Evolutionary conservation across 169 alveolate genomes (phyloP).

Genomic region (Plasmodium malariae): DNA sequence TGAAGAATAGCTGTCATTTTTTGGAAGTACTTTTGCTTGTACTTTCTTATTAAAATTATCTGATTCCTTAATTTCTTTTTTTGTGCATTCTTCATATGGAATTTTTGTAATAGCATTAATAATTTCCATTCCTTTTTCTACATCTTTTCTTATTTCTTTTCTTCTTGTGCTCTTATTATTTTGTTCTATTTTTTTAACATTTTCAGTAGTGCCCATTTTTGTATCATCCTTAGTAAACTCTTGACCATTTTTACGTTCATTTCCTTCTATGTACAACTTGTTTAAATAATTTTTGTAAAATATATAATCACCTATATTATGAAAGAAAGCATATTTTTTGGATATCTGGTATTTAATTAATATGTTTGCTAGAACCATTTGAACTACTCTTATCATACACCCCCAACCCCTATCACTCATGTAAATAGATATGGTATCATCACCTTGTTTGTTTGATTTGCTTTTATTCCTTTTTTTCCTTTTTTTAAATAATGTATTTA

Average conservation of each 20-base stretch:
- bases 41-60: conserved; percentile 11
- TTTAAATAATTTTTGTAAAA: conserved; percentile 33
- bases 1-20: too few relatives aligned
- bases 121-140: too few relatives aligned
- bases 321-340: conserved; percentile 41
- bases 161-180: not conserved
- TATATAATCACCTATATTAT: conserved; percentile 42
- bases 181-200: not conserved
- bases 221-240: not conserved
- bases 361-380: conserved; percentile 83
- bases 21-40: too few relatives aligned
- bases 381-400: conserved; percentile 82
- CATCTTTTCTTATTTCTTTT: not conserved
- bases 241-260: not conserved
- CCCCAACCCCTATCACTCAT: conserved; percentile 85
- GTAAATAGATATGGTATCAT: conserved; percentile 47
- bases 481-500: conserved; percentile 10
- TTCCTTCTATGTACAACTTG: not conserved
- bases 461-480: conserved; percentile 16
- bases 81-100: not conserved
- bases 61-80: conserved; percentile 12
- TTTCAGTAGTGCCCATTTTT: not conserved
- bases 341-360: conserved; percentile 56
- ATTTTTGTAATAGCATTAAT: not conserved
- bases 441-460: not conserved